Evolutionary conservation across 129 eudicot genomes (phyloP), one percentile per base, ranked within the genome.

Genomic region (Ambrosia artemisiifolia): DNA sequence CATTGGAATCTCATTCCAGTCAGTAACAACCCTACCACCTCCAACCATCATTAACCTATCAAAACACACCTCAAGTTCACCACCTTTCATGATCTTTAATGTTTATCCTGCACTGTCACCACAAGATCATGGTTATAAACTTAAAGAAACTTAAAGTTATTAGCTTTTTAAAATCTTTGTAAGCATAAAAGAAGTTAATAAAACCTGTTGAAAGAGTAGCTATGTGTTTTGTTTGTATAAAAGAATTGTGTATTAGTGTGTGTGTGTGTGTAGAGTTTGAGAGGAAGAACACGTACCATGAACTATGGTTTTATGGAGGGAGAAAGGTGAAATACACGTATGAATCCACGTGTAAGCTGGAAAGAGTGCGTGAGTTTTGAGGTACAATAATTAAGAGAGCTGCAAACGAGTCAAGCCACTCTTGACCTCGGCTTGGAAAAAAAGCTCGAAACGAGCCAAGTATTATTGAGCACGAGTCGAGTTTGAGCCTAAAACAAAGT

Each of bases 1-100:
- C 91, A 86, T 84, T 3, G 97, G 97, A 13, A 92, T 88, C 72
- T 92, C 97, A 56, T 80, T 86, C 97, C 97, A 92, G 44, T 92
- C 91, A 9, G 73, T 79, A 17, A 76, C 74, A 30, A 59, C 77
- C 3, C 19, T 18, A 13, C 79, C 78, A 63, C 65, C 86, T 30
- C 47, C 72, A 24, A 54, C 56, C 50, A 81, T 81, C 60, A 53
- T 53, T 11, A 17, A 53, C 32, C 55, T 49, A 20, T 49, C 55
- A n/a, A 49, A n/a, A 49, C 55, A 49, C 20, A n/a, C 55, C 55
- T 49, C 55, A 67, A 78, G 42, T 33, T 81, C 85, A 73, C 70
- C 80, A 46, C 48, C 54, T 53, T 74, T 73, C 79, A 65, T 24
- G 28, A 24, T 51, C 65, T 0, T 57, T 30, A 28, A 32, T 19